phyloP scores from a whole-genome alignment of 2,329 filamentous ascomycete species.

The Fusarium sp. region DNA sequence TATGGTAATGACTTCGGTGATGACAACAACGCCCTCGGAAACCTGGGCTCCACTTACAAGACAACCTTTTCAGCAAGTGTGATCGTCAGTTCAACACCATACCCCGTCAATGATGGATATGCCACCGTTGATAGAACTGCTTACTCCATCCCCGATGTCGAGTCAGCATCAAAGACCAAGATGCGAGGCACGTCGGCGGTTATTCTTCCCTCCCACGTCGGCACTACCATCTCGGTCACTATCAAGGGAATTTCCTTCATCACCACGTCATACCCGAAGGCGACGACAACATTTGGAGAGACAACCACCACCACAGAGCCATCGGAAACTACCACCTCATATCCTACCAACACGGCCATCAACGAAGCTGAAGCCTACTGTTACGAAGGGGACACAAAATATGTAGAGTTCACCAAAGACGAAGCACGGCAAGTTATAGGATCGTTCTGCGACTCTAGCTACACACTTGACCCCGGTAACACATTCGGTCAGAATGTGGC shows the following conservation, averaged over 20 bases:
- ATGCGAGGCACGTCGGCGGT: background rate
- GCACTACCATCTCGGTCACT: background rate
- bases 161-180: background rate
- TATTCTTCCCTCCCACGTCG: background rate
- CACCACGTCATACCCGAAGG: background rate
- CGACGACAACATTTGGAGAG: conserved; percentile 1
- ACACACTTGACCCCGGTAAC: conserved; percentile 7
- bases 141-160: background rate
- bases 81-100: background rate
- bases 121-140: conserved; percentile 12
- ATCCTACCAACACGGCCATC: conserved; percentile 8
- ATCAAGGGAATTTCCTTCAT: background rate
- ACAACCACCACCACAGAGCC: background rate
- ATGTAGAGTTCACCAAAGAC: background rate
- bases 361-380: conserved; percentile 7
- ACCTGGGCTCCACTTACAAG: background rate
- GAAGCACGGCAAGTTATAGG: background rate
- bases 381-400: background rate
- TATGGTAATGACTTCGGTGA: background rate
- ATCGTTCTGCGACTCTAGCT: conserved; percentile 14
- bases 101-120: conserved; percentile 6
- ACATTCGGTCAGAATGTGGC: background rate
- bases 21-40: background rate
- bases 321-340: background rate
- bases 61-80: conserved; percentile 5